These are phyloP conservation scores for Coemansia sp. DNA, from an alignment of 192 early-diverging fungal species.

Conservation along the genomic window DNA sequence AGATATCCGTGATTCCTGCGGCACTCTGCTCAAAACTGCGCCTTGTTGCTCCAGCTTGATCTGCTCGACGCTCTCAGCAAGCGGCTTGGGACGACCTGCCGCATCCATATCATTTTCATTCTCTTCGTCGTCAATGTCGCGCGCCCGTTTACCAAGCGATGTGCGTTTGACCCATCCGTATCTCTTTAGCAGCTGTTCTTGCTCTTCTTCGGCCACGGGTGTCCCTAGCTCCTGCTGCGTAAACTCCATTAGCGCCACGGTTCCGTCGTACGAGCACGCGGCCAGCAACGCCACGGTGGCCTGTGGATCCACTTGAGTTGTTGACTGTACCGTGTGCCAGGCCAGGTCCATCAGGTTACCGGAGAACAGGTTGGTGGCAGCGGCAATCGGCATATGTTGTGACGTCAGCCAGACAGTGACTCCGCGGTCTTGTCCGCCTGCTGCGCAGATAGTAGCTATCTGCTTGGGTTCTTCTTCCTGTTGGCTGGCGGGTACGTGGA, in stretches of 20 bases:
- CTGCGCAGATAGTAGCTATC: constrained; percentile 65
- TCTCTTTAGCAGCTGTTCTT: constrained; percentile 53
- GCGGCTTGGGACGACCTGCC: constrained; percentile 48
- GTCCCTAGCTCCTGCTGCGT: constrained; percentile 66
- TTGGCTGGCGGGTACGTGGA: constrained; percentile 42
- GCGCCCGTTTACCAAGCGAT: background rate
- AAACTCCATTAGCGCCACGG: constrained; percentile 75
- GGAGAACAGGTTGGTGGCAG: constrained; percentile 70
- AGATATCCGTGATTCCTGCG: constrained; percentile 36
- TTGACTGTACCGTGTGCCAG: constrained; percentile 76
- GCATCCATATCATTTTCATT: constrained; percentile 39
- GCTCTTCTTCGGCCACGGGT: constrained; percentile 63
- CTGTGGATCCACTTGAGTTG: background rate
- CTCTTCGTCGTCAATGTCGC: constrained; percentile 8
- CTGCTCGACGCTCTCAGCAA: constrained; percentile 64
- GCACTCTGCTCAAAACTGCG: constrained; percentile 16
- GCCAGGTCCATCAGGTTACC: constrained; percentile 85
- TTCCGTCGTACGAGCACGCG: constrained; percentile 91
- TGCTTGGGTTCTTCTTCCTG: background rate
- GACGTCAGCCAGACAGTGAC: constrained; percentile 88
- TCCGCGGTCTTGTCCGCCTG: constrained; percentile 87
- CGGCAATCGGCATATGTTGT: constrained; percentile 68
- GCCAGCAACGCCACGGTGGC: constrained; percentile 56
- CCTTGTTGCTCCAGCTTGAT: constrained; percentile 65
- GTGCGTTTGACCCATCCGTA: constrained; percentile 24